Evolutionary conservation across 2,329 filamentous ascomycete species (phyloP), one percentile per base, ranked within the genome.

Genomic region (Xylariaceae sp.): DNA sequence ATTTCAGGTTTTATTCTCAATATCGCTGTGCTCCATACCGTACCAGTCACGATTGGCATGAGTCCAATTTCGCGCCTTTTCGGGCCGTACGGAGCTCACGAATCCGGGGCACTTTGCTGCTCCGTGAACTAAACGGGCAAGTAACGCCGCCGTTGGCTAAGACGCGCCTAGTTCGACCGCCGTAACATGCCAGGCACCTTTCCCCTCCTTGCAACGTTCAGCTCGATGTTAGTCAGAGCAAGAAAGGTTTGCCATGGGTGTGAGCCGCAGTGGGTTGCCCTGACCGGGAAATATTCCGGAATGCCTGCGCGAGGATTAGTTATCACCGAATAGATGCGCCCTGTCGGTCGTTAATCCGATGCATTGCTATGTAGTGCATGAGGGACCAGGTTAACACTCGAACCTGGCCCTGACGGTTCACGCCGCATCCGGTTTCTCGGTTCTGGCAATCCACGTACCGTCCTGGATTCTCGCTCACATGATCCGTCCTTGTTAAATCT

Each of bases 81-180:
- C 50, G 57, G 57, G 41, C 53, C 53, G 53, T 18, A 50, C 53
- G 50, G 50, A 59, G 39, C 33, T 33, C 46, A 53, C 41, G 30
- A 32, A 37, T 50, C 57, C 50, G 53, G 39, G 23, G 37, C 33
- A 35, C 32, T 24, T 16, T 26, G 26, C 27, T 32, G 37, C 47
- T 59, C 58, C 58, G 58, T 55, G 53, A 57, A 45, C 58, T 3
- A 59, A 61, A 58, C 56, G 58, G 58, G 58, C 53, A 61, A 59
- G 35, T 61, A 39, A 47, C 47, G 41, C 56, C 53, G 57, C 45
- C 37, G 6, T 39, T 54, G 50, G 54, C 15, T 27, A 29, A 59
- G 30, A 36, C 33, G 36, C 37, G 23, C 23, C 43, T 39, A 32
- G 13, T 18, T 32, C 27, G n/a, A n/a, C 30, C 44, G 23, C 39